Evolutionary conservation across 1,139 yeast genomes (phyloP), one percentile per base, ranked within the genome.

Genomic region (Kodamaea suecica): DNA sequence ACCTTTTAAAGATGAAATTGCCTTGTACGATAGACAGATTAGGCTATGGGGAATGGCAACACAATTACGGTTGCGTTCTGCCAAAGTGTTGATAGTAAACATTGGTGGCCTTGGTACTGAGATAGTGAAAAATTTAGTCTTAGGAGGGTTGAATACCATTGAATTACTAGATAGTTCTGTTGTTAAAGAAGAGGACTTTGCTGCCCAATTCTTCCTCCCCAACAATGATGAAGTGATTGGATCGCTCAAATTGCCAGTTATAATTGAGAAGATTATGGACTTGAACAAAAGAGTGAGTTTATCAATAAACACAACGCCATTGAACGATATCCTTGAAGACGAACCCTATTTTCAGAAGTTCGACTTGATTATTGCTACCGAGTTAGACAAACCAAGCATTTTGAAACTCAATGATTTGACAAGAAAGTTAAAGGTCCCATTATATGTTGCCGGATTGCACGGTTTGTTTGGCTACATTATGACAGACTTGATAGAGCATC

Each of bases 31-130:
- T 59, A 76, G 99, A 41, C 99, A 92, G 58, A 90, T 92, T 48
- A 66, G 99, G 45, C 70, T 92, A 25, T 92, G 99, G 99, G 98
- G 98, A 9, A 71, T 92, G 62, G 94, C 85, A 19, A 95, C 97
- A 11, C 99, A 92, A 58, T 71, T 78, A 33, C 66, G 88, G 34
- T 76, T 92, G 65, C 71, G 95, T 30, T 76, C 81, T 17, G 83
- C 97, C 11, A 75, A 74, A 36, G 70, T 90, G 6, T 65, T 92
- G 35, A 54, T 88, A 26, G 65, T 87, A 23, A 80, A 82, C 43
- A 50, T 84, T 21, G 82, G 87, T 7, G 85, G 85, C 0, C 67
- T 84, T 8, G 92, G 94, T 3, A 78, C 82, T 17, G 97, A 88
- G 55, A 71, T 82, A 10, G 80, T 83, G 27, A 92, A 92, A 59